Conservation (phyloP, 192 early-diverging fungal species). For the Backusella australiensis region DNA sequence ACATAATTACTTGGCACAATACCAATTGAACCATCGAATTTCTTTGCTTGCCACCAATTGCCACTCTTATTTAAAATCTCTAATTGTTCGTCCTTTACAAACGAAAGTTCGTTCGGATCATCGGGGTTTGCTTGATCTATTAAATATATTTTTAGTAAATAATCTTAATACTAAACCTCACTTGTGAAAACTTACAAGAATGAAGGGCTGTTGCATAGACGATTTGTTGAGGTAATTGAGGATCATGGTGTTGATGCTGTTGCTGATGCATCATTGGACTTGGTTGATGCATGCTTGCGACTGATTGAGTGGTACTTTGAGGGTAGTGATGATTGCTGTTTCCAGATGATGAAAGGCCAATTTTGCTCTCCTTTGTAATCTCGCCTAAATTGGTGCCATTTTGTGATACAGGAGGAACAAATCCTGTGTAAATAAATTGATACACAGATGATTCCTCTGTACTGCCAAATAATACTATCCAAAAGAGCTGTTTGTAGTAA, state of each 20-base stretch:
- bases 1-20: conserved; percentile 90
- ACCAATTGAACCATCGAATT: conserved; percentile 74
- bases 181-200: conserved; percentile 43
- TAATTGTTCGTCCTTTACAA: conserved; percentile 83
- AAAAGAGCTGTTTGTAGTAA: conserved; percentile 47
- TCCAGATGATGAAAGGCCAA: conserved; percentile 2
- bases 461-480: conserved; percentile 64
- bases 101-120: conserved; percentile 90
- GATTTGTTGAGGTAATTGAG: conserved; percentile 3
- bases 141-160: neutral
- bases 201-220: conserved; percentile 62
- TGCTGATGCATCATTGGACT: neutral
- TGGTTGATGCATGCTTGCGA: neutral
- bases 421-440: conserved; percentile 1
- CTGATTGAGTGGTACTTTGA: neutral
- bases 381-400: neutral
- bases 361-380: conserved; percentile 1
- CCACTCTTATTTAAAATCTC: conserved; percentile 88
- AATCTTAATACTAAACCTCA: neutral
- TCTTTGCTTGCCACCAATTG: conserved; percentile 97
- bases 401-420: conserved; percentile 14
- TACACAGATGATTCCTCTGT: conserved; percentile 51
- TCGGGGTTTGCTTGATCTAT: conserved; percentile 83
- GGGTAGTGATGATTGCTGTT: neutral
- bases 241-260: neutral